Conservation (phyloP, 805 yeast genomes). For the Scheffersomyces amazonensis region DNA sequence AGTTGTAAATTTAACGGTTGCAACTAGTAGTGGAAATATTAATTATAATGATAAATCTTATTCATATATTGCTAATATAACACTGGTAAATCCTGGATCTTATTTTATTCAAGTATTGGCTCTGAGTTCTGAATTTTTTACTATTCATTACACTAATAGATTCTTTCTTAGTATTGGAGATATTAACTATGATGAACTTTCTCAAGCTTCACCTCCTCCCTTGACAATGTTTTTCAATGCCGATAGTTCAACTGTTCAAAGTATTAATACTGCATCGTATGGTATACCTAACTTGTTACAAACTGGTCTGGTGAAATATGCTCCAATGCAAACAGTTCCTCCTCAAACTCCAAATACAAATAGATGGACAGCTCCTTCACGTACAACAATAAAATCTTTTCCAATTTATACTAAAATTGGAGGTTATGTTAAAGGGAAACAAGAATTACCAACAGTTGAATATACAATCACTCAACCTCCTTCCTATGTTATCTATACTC, state of each 20-base stretch:
- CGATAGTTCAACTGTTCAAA: neutral
- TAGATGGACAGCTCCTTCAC: neutral
- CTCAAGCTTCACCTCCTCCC: neutral
- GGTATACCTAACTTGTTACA: neutral
- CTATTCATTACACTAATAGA: constrained; percentile 1
- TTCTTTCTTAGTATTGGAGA: neutral
- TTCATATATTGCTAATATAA: neutral
- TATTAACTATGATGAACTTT: neutral
- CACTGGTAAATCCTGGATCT: neutral
- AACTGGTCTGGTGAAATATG: neutral
- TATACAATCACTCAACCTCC: neutral
- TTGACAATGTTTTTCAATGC: neutral
- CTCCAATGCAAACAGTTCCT: neutral
- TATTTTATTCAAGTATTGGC: neutral
- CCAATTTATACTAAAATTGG: neutral
- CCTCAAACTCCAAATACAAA: neutral
- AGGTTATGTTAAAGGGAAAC: neutral
- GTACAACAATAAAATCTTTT: neutral
- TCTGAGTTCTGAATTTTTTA: neutral
- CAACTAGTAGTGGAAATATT: neutral
- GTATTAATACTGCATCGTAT: neutral
- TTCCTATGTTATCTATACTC: neutral
- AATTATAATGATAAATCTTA: no score
- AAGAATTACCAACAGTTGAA: neutral
- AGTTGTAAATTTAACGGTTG: neutral